A percentile compares a stretch with the other conserved stretches of the same genome.
Conservation (phyloP, 306 rosid genomes). For the Adenanthera pavonina region DNA sequence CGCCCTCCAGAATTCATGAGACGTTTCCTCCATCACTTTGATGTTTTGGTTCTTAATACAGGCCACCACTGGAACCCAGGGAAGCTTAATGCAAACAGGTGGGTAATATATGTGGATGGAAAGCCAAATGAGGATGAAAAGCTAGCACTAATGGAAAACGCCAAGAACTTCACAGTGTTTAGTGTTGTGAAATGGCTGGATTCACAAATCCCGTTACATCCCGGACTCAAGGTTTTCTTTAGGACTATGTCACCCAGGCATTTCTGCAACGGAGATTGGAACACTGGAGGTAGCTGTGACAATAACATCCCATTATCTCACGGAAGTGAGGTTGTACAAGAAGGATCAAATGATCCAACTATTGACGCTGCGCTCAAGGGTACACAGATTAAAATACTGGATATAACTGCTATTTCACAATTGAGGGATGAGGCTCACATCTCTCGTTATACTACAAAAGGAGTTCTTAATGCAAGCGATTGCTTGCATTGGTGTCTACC, state of each 20-base stretch:
- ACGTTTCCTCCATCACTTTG: constrained; percentile 6
- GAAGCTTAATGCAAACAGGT: constrained; percentile 22
- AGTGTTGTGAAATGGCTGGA: constrained; percentile 17
- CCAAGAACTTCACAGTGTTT: constrained; percentile 8
- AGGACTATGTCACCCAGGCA: constrained; percentile 12
- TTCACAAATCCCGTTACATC: background rate
- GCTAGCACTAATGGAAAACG: background rate
- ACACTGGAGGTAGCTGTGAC: constrained; percentile 23
- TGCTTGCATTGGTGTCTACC: constrained; percentile 22
- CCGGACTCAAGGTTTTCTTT: constrained; percentile 13
- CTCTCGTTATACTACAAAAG: background rate
- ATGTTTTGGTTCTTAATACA: constrained; percentile 7
- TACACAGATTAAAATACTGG: constrained; percentile 8
- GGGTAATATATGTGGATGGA: constrained; percentile 6
- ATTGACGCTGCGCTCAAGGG: background rate
- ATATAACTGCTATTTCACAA: constrained; percentile 15
- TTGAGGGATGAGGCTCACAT: constrained; percentile 31
- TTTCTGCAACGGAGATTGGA: constrained; percentile 28
- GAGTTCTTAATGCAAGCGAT: background rate
- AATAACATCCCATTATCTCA: background rate
- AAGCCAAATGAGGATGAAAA: constrained; percentile 14
- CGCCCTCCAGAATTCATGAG: constrained; percentile 10
- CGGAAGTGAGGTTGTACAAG: constrained; percentile 22
- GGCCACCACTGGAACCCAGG: constrained; percentile 22
- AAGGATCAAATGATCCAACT: constrained; percentile 1